Conservation (phyloP, 176 grass and related monocot genomes). For the Rhynchospora pubera region DNA sequence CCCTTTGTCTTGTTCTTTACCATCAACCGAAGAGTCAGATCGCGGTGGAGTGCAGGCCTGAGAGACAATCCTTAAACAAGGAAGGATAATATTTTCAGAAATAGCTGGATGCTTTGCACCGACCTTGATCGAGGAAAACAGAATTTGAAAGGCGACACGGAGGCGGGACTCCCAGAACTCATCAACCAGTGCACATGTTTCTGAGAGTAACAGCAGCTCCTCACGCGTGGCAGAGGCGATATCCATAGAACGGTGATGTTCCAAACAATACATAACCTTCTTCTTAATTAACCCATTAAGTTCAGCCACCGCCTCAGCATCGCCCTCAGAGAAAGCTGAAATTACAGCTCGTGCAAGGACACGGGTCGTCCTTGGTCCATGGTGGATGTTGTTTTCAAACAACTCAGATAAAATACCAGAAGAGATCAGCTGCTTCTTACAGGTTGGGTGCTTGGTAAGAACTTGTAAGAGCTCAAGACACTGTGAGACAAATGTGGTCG, state of each 20-base stretch:
- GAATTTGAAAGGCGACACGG: conserved; percentile 78
- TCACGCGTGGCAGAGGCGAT: conserved; percentile 81
- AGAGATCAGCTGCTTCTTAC: conserved; percentile 76
- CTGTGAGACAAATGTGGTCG: conserved; percentile 83
- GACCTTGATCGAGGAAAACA: conserved; percentile 94
- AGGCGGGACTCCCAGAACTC: conserved; percentile 94
- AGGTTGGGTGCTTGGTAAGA: conserved; percentile 74
- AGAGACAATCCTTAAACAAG: conserved; percentile 93
- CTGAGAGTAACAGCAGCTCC: conserved; percentile 83
- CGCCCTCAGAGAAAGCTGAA: conserved; percentile 84
- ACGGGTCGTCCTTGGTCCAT: conserved; percentile 66
- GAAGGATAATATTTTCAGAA: conserved; percentile 98
- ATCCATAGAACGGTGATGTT: conserved; percentile 97
- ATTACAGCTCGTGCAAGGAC: conserved; percentile 74
- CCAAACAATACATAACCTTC: conserved; percentile 96
- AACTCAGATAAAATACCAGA: conserved; percentile 80
- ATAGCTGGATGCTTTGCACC: conserved; percentile 98
- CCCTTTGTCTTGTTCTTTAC: conserved; percentile 61
- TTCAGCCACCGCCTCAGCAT: conserved; percentile 76
- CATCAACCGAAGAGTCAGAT: conserved; percentile 44
- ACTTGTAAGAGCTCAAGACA: conserved; percentile 93
- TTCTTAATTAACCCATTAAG: conserved; percentile 88
- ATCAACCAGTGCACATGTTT: conserved; percentile 80
- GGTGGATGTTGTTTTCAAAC: conserved; percentile 98
- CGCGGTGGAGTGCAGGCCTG: conserved; percentile 94